Evolutionary conservation across 805 yeast genomes (phyloP).

Genomic region (Blastobotrys mokoenaii): DNA sequence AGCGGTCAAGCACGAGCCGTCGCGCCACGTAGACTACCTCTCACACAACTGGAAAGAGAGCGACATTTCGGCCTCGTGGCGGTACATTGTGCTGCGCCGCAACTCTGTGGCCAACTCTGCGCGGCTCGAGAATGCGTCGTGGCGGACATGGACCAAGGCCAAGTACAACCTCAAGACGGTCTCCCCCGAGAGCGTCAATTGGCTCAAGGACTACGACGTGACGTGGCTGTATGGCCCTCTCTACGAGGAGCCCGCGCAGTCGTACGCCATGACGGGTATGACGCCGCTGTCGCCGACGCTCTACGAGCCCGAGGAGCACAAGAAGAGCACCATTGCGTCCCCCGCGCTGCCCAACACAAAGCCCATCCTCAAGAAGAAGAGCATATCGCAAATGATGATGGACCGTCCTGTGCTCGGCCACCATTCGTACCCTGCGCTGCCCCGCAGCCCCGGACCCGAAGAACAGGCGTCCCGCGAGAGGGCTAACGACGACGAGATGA

Average conservation of each 20-base stretch:
- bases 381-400: slow-evolving; percentile 74
- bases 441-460: not conserved
- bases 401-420: not conserved
- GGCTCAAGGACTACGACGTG: slow-evolving; percentile 96
- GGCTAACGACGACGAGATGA: slow-evolving; percentile 9
- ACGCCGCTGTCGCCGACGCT: slow-evolving; percentile 6
- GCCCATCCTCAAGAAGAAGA: slow-evolving; percentile 81
- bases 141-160: slow-evolving; percentile 94
- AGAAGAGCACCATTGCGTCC: not conserved
- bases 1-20: slow-evolving; percentile 71
- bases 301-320: slow-evolving; percentile 2
- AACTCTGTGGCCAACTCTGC: slow-evolving; percentile 80
- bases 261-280: slow-evolving; percentile 7
- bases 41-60: slow-evolving; percentile 94
- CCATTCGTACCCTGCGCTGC: not conserved
- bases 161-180: slow-evolving; percentile 61
- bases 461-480: not conserved
- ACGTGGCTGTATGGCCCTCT: slow-evolving; percentile 97
- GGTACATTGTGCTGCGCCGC: slow-evolving; percentile 75
- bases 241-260: slow-evolving; percentile 34
- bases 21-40: slow-evolving; percentile 87
- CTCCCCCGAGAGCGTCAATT: slow-evolving; percentile 83
- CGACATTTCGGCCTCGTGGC: slow-evolving; percentile 92
- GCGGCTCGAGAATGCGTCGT: slow-evolving; percentile 72
- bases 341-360: slow-evolving; percentile 35